Percentiles rank a stretch among this genome's conserved stretches.
Evolutionary conservation across 2,329 filamentous ascomycete species (phyloP).

Genomic region (Colletotrichum australisinense): DNA sequence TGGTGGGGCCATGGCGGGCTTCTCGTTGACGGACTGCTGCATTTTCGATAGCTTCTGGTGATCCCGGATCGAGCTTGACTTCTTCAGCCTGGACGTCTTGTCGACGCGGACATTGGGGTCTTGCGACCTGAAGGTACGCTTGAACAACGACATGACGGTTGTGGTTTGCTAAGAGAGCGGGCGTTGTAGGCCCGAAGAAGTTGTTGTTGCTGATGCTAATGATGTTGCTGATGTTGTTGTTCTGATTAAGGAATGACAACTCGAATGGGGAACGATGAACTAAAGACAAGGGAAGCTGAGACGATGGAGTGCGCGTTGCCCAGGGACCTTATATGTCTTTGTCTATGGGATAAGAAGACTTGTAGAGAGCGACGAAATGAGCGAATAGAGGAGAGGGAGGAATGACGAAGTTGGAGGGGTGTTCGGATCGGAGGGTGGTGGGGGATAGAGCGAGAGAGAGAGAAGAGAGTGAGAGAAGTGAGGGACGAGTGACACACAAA

Average conservation of each 20-base stretch:
- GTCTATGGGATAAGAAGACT: slow-evolving; percentile 37
- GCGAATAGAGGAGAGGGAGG: slow-evolving; percentile 40
- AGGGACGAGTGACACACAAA: slow-evolving; percentile 53
- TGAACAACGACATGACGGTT: slow-evolving; percentile 78
- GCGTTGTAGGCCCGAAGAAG: slow-evolving; percentile 22
- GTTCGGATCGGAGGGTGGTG: slow-evolving; percentile 37
- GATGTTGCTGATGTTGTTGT: slow-evolving; percentile 14
- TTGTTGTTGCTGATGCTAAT: slow-evolving; percentile 2
- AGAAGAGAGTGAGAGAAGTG: slow-evolving; percentile 47
- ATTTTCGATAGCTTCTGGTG: slow-evolving; percentile 84
- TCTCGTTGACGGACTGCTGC: slow-evolving; percentile 81
- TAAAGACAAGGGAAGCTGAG: slow-evolving; percentile 50
- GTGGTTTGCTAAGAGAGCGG: slow-evolving; percentile 36
- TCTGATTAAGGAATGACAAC: slow-evolving; percentile 30
- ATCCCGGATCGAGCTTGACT: slow-evolving; percentile 69
- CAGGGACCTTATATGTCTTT: slow-evolving; percentile 30
- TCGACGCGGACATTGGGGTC: slow-evolving; percentile 77
- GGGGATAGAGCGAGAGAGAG: slow-evolving; percentile 49
- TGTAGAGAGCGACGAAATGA: slow-evolving; percentile 67
- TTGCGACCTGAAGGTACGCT: slow-evolving; percentile 86
- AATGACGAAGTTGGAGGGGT: slow-evolving; percentile 43
- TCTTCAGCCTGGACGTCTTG: slow-evolving; percentile 88
- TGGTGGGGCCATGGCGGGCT: slow-evolving; percentile 49
- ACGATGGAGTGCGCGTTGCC: slow-evolving; percentile 32
- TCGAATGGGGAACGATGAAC: slow-evolving; percentile 40